These are phyloP conservation scores for Fusarium duplospermum DNA, from an alignment of 2,329 filamentous ascomycete species.

Conservation along the genomic window DNA sequence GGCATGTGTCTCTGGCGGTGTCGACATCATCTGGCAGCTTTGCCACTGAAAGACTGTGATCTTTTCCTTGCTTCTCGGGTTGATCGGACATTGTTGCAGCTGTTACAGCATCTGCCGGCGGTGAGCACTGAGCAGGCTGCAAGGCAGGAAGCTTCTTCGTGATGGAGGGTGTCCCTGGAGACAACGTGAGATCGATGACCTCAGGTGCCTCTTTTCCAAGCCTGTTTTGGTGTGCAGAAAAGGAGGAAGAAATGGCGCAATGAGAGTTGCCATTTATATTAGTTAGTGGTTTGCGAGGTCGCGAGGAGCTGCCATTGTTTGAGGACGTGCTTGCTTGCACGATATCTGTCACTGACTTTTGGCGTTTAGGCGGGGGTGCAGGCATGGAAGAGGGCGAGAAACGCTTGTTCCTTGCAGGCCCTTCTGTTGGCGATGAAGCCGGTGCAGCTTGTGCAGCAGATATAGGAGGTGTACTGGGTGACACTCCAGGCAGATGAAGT, in stretches of 20 bases:
- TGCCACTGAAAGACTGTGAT: not conserved
- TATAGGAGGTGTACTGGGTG: constrained; percentile 13
- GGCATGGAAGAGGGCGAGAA: not conserved
- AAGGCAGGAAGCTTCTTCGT: constrained; percentile 4
- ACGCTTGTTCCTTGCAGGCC: constrained; percentile 1
- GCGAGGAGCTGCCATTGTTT: not conserved
- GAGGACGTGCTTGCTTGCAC: not conserved
- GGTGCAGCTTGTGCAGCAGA: constrained; percentile 11
- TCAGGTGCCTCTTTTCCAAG: not conserved
- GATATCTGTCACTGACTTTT: constrained; percentile 5
- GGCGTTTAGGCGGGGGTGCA: constrained; percentile 35
- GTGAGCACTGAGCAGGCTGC: not conserved
- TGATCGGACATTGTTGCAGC: constrained; percentile 4
- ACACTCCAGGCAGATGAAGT: not conserved
- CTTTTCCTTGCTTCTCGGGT: not conserved
- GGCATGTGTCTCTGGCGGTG: constrained; percentile 42
- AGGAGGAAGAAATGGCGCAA: not conserved
- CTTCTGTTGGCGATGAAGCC: not conserved
- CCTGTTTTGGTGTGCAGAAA: not conserved
- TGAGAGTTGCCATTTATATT: constrained; percentile 43
- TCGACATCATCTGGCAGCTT: not conserved
- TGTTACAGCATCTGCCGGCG: not conserved
- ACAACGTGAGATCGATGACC: constrained; percentile 29
- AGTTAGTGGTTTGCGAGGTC: constrained; percentile 35
- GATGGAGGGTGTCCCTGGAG: constrained; percentile 17